These are phyloP conservation scores for Aspergillus campestris DNA, from an alignment of 495 filamentous ascomycete genomes.

Conservation along the genomic window DNA sequence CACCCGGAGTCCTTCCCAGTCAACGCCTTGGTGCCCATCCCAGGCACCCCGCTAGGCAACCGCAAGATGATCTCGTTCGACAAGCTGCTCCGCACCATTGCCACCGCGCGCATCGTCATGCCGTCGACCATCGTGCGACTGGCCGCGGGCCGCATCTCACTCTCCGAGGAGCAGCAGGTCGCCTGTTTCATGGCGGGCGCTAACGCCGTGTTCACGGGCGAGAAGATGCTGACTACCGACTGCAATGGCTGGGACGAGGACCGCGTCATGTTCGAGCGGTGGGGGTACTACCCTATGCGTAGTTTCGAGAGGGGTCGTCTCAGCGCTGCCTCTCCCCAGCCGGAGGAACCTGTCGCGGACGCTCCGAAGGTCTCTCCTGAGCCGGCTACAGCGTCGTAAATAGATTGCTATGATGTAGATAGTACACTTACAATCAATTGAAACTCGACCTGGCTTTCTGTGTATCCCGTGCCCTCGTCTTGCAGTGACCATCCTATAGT, in stretches of 20 bases:
- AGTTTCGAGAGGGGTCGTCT: slow-evolving; percentile 33
- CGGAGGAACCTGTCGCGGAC: background rate
- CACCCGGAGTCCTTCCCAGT: slow-evolving; percentile 83
- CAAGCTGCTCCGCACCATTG: slow-evolving; percentile 63
- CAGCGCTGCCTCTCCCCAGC: background rate
- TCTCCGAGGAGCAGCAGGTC: slow-evolving; percentile 75
- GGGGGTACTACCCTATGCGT: slow-evolving; percentile 67
- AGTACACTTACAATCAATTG: too few species aligned
- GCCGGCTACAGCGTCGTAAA: slow-evolving; percentile 9
- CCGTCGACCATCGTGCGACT: slow-evolving; percentile 73
- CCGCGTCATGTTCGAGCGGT: slow-evolving; percentile 64
- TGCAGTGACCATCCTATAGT: too few species aligned
- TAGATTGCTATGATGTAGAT: too few species aligned
- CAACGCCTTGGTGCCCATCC: slow-evolving; percentile 78
- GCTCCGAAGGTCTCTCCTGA: slow-evolving; percentile 4
- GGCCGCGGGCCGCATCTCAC: slow-evolving; percentile 67
- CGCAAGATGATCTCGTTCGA: slow-evolving; percentile 62
- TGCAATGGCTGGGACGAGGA: slow-evolving; percentile 87
- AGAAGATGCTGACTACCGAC: slow-evolving; percentile 86
- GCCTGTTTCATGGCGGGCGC: slow-evolving; percentile 79
- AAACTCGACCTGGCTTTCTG: too few species aligned
- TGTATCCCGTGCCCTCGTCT: too few species aligned
- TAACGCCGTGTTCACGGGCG: slow-evolving; percentile 82
- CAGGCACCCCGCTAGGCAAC: slow-evolving; percentile 72
- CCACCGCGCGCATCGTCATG: slow-evolving; percentile 69